These are phyloP conservation scores for Trifolium pratense DNA, from an alignment of 306 rosid species.

Conservation along the genomic window DNA sequence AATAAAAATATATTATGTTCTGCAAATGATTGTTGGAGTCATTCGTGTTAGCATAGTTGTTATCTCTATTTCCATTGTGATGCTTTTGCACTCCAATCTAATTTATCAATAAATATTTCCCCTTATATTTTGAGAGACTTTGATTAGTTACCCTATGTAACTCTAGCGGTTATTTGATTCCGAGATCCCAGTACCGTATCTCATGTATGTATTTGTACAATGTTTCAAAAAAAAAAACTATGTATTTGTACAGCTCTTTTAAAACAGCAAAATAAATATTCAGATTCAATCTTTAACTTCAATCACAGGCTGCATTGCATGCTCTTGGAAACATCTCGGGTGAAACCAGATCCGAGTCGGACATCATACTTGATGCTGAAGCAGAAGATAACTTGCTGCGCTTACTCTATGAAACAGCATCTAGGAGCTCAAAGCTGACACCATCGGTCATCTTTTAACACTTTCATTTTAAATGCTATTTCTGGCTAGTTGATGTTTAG, in stretches of 20 bases:
- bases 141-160: background rate
- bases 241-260: background rate
- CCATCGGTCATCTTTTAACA: constrained; percentile 66
- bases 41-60: background rate
- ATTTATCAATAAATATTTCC: too few species aligned
- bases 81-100: background rate
- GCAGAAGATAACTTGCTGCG: constrained; percentile 76
- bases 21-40: background rate
- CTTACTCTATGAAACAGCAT: constrained; percentile 67
- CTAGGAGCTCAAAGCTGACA: constrained; percentile 74
- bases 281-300: constrained; percentile 31
- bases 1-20: background rate
- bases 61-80: background rate
- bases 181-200: background rate
- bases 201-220: background rate
- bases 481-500: constrained; percentile 18
- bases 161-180: background rate
- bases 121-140: too few species aligned
- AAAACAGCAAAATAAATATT: background rate
- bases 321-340: constrained; percentile 84
- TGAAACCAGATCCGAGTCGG: constrained; percentile 68
- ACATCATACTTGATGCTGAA: constrained; percentile 56
- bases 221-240: too few species aligned
- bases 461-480: constrained; percentile 33
- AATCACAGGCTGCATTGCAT: constrained; percentile 83